phyloP scores from a whole-genome alignment of 106 monocot species.

The Triglochin maritima region DNA sequence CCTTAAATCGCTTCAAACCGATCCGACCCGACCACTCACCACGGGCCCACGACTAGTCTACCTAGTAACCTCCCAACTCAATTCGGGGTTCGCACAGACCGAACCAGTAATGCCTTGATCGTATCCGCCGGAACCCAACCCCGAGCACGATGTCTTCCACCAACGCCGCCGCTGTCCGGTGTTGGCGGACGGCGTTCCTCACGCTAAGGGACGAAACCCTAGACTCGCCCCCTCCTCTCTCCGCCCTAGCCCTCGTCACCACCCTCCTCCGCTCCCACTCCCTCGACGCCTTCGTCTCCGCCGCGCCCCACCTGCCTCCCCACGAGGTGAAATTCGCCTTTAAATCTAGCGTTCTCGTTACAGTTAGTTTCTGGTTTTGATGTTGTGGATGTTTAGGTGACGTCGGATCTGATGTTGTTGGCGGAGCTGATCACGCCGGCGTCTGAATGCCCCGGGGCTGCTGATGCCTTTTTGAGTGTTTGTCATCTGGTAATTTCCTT shows the following conservation, averaged over 20 bases:
- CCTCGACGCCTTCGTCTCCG: conserved; percentile 29
- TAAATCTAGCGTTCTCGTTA: background rate
- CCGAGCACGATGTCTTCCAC: background rate
- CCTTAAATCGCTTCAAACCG: no score
- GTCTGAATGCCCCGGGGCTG: conserved; percentile 29
- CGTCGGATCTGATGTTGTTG: conserved; percentile 71
- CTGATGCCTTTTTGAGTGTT: conserved; percentile 19
- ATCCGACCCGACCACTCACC: no score
- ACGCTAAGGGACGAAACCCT: conserved; percentile 84
- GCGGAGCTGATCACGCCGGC: conserved; percentile 36
- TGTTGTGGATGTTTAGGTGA: conserved; percentile 29
- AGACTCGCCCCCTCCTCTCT: conserved; percentile 28
- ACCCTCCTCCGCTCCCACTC: conserved; percentile 47
- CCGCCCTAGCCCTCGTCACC: conserved; percentile 46
- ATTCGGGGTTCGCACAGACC: no score
- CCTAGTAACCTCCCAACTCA: no score
- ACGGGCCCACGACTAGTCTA: no score
- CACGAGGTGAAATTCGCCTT: conserved; percentile 42
- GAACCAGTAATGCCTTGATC: no score
- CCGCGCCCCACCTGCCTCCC: conserved; percentile 47
- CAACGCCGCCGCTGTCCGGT: conserved; percentile 11
- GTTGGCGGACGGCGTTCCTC: conserved; percentile 82
- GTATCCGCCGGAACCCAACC: background rate
- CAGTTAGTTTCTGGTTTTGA: background rate
- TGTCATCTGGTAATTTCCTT: conserved; percentile 38